Evolutionary conservation across 2,329 filamentous ascomycete genomes (phyloP).

Genomic region (Harringtonia lauricola): DNA sequence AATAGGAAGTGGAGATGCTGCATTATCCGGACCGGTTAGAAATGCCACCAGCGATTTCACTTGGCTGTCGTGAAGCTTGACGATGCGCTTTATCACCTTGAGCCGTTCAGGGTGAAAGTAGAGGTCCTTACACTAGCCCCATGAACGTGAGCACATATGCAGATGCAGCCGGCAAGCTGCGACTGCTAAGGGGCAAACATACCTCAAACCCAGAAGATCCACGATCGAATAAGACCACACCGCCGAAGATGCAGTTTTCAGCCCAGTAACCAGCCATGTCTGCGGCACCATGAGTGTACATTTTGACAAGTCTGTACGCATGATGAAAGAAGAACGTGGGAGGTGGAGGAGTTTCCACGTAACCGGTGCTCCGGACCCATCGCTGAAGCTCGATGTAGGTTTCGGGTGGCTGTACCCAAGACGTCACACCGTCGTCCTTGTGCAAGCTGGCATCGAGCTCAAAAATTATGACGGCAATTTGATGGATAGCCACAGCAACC

Average conservation of each 20-base stretch:
- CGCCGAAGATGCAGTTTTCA: slow-evolving; percentile 17
- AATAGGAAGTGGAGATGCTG: not conserved
- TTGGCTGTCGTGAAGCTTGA: not conserved
- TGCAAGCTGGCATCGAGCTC: not conserved
- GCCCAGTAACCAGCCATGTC: slow-evolving; percentile 18
- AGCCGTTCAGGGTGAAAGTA: not conserved
- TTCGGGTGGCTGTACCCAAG: not conserved
- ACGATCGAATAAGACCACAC: slow-evolving; percentile 19
- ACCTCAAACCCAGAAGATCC: no score
- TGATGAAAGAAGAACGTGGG: not conserved
- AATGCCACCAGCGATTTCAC: not conserved
- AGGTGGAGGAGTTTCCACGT: no score
- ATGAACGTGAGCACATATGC: no score
- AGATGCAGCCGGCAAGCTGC: no score
- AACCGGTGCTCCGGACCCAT: no score
- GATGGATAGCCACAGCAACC: slow-evolving; percentile 1
- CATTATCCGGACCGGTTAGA: not conserved
- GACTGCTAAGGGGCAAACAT: no score
- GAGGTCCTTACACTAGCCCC: not conserved
- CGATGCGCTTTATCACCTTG: not conserved
- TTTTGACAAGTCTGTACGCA: not conserved
- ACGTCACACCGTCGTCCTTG: not conserved
- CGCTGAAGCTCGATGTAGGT: no score
- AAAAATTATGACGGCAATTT: not conserved
- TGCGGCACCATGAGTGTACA: slow-evolving; percentile 9